phyloP scores from a whole-genome alignment of 345 rosid genomes.

The Pseudoturritis turrita region DNA sequence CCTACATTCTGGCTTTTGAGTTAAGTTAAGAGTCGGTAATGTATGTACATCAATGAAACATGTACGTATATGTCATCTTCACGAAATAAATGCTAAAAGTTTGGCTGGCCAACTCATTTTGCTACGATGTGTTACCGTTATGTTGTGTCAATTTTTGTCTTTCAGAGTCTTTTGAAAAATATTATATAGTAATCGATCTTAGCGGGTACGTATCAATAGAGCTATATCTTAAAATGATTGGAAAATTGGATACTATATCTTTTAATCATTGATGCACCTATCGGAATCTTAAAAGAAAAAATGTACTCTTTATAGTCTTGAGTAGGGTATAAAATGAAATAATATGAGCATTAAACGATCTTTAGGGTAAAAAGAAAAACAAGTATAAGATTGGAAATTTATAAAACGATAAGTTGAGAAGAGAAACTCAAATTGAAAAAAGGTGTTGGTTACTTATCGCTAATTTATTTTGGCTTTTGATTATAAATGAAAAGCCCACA shows the following conservation, averaged over 20 bases:
- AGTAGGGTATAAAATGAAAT: background rate
- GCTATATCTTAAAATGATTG: too few relatives aligned
- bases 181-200: background rate
- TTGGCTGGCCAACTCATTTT: conserved; percentile 14
- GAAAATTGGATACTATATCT: too few relatives aligned
- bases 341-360: background rate
- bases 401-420: background rate
- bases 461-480: background rate
- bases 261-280: background rate
- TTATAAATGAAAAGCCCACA: conserved; percentile 12
- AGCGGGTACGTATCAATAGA: background rate
- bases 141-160: background rate
- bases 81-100: conserved; percentile 20
- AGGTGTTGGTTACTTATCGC: background rate
- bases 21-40: background rate
- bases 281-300: background rate
- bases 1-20: background rate
- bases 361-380: background rate
- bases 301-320: background rate
- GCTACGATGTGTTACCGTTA: background rate
- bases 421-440: background rate
- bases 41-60: background rate
- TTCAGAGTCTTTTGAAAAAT: background rate
- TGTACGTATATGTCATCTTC: conserved; percentile 7
- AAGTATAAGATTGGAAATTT: background rate